Conservation (phyloP, 2,329 filamentous ascomycete species). For the Arthrobotrys entomopaga region DNA sequence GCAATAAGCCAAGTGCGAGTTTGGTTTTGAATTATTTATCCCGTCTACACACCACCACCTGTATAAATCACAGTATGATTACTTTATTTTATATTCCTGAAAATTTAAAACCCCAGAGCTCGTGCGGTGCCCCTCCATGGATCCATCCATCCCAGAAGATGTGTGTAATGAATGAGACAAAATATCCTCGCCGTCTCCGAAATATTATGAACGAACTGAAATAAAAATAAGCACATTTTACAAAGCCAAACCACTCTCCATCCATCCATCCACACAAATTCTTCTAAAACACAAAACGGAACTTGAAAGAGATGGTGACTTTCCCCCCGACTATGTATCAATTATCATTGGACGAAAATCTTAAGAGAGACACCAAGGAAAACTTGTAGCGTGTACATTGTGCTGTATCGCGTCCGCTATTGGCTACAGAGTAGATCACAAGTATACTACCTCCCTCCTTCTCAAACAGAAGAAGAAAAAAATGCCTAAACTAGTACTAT, state of each 20-base stretch:
- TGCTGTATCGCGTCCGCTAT: constrained; percentile 2
- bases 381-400: background rate
- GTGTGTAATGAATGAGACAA: too few relatives aligned
- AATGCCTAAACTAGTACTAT: background rate
- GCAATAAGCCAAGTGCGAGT: too few relatives aligned
- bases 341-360: constrained; percentile 8
- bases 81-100: too few relatives aligned
- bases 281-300: constrained; percentile 16
- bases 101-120: too few relatives aligned
- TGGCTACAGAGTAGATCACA: background rate
- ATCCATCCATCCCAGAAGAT: too few relatives aligned
- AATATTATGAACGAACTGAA: background rate
- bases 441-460: background rate
- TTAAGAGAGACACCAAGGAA: constrained; percentile 9
- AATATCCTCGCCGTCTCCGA: too few relatives aligned
- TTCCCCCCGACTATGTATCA: background rate
- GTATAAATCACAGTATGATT: too few relatives aligned
- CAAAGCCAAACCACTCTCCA: constrained; percentile 1
- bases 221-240: background rate
- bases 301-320: background rate
- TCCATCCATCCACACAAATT: constrained; percentile 19
- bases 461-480: background rate
- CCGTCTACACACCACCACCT: too few relatives aligned
- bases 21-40: too few relatives aligned
- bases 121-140: too few relatives aligned